Evolutionary conservation across 1,284 basidiomycete species (phyloP), one percentile per base, ranked within the genome.

Genomic region (Apiotrichum brassicae): DNA sequence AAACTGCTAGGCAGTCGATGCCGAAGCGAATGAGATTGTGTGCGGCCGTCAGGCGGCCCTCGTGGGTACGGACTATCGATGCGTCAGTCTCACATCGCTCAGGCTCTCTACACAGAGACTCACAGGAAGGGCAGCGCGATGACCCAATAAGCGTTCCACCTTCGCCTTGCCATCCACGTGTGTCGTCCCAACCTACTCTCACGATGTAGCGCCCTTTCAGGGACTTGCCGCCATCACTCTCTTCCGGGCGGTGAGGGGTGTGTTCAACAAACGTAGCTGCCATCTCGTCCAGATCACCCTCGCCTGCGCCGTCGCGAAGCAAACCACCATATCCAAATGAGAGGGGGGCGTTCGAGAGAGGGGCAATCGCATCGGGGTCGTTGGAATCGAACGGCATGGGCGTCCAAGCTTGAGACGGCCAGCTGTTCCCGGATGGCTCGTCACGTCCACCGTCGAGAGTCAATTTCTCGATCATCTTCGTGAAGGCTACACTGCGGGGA

Each of bases 91-190:
- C n/a, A n/a, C 2, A 13, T 8, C 14, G 4, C 7, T 2, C 16
- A 1, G n/a, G n/a, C n/a, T n/a, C n/a, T n/a, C n/a, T n/a, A n/a
- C n/a, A n/a, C n/a, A n/a, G n/a, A n/a, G n/a, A 34, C 33, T 34
- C 33, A 34, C 33, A 34, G 7, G 33, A 13, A 16, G 33, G 33
- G 33, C 33, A 34, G 33, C 95, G 84, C 8, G 93, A 93, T 7
- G 91, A 95, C 12, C 95, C 94, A 64, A 97, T 97, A 43, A 98
- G 78, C 0, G 94, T 98, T 42, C 94, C 95, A 51, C 95, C 95
- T 83, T 93, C 82, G 39, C 85, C 82, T 64, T 94, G 85, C 90
- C 93, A 98, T 5, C 90, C 89, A 28, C 90, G 79, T 20, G 97
- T 94, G 74, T 98, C 95, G 67, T 98, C 95, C 87, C 94, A 98